These are phyloP conservation scores for Amphichorda felina DNA, from an alignment of 2,329 filamentous ascomycete genomes.

Conservation along the genomic window DNA sequence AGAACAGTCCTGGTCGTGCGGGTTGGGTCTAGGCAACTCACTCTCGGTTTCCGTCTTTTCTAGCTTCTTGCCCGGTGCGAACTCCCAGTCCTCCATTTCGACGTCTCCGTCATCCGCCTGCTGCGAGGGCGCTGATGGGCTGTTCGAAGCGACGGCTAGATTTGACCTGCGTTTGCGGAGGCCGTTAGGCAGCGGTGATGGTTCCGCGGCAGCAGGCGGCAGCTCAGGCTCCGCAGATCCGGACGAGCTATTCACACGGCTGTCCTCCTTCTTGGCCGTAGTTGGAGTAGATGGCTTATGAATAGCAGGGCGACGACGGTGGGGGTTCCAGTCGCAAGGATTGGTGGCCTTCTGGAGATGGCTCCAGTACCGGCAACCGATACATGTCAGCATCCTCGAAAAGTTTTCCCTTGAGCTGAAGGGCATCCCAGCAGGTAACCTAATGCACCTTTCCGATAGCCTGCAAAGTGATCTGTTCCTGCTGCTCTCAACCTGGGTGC, in stretches of 20 bases:
- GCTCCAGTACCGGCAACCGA: conserved; percentile 17
- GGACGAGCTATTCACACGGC: too few relatives aligned
- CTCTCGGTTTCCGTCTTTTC: conserved; percentile 18
- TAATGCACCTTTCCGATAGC: conserved; percentile 15
- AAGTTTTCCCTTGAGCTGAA: conserved; percentile 9
- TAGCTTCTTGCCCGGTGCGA: conserved; percentile 28
- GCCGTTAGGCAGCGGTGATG: too few relatives aligned
- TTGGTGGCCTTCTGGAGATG: conserved; percentile 11
- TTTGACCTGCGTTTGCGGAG: too few relatives aligned
- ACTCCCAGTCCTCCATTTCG: conserved; percentile 29
- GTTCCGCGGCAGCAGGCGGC: too few relatives aligned
- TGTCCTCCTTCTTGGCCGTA: too few relatives aligned
- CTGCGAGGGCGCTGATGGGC: background rate
- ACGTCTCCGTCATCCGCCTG: background rate
- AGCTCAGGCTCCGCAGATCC: too few relatives aligned
- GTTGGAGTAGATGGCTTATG: too few relatives aligned
- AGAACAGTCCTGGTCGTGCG: background rate
- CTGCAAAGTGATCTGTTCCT: conserved; percentile 6
- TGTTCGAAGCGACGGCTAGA: background rate
- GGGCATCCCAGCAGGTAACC: conserved; percentile 10
- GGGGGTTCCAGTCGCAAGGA: conserved; percentile 12
- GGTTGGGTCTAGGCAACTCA: conserved; percentile 13
- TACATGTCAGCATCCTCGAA: conserved; percentile 11
- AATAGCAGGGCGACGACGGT: too few relatives aligned
- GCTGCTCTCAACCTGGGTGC: conserved; percentile 2